Evolutionary conservation across 441 rosid genomes (phyloP), one percentile per base, ranked within the genome.

Genomic region (Arabidopsis hybrid): DNA sequence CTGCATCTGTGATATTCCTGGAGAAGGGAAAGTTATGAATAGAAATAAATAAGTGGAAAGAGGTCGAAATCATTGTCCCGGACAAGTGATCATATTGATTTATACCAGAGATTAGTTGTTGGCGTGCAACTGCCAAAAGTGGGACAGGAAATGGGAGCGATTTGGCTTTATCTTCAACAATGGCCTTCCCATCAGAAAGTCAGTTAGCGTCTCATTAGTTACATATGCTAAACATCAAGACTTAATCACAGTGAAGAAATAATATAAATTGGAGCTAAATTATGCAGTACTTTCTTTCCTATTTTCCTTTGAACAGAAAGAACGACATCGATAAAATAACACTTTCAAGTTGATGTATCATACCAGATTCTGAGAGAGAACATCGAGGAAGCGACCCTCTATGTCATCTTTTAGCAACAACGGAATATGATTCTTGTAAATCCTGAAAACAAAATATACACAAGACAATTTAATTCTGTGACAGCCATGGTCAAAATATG

Each of bases 21-120:
- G 72, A 80, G 69, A 81, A 69, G 52, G 63, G 69, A 51, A 75
- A 58, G 60, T 40, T 45, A 74, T 52, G 57, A 63, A 65, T 58
- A 53, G 50, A 42, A 78, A 67, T 60, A 72, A 55, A 31, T 21
- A 35, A 53, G 13, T 39, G 63, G 31, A 61, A 53, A 67, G 70
- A 59, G 35, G 58, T 43, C 10, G 26, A n/a, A 14, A 56, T 63
- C 53, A 63, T 40, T 39, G 56, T 69, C 36, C 18, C 5, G 7
- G n/a, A 17, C 17, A 57, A 21, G 26, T 0, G 26, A 21, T 32
- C 62, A 56, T 47, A 73, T 34, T 68, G 36, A 49, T 47, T 9
- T 6, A 59, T 91, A 95, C 99, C 98, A 59, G 83, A 88, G 80
- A 89, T 83, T 64, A 95, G 86, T 74, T 91, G 98, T 78, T 91